Evolutionary conservation across 306 rosid species (phyloP).

Genomic region (Begonia peltatifolia): DNA sequence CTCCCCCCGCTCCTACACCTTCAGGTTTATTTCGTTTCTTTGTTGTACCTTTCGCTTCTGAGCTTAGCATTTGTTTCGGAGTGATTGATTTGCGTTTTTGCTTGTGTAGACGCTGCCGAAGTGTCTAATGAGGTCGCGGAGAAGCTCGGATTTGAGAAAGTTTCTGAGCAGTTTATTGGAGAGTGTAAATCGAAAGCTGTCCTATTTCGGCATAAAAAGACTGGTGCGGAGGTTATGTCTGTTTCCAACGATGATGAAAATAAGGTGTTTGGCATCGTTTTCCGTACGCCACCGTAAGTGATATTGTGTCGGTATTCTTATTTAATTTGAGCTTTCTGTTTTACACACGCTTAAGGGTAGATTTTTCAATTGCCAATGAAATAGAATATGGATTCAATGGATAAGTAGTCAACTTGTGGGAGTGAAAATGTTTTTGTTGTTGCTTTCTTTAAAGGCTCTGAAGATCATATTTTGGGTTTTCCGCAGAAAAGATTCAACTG

Average conservation of each 20-base stretch:
- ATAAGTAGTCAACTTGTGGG: too few species aligned
- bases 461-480: neutral
- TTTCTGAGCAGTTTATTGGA: slow-evolving; percentile 61
- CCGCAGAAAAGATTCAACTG: slow-evolving; percentile 79
- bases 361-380: too few species aligned
- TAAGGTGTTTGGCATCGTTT: slow-evolving; percentile 90
- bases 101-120: slow-evolving; percentile 27
- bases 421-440: neutral
- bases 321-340: too few species aligned
- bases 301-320: too few species aligned
- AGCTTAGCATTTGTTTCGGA: too few species aligned
- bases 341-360: too few species aligned
- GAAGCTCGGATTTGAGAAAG: slow-evolving; percentile 63
- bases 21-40: slow-evolving; percentile 23
- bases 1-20: slow-evolving; percentile 30
- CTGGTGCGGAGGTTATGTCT: slow-evolving; percentile 86
- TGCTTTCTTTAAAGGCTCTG: neutral
- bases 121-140: slow-evolving; percentile 53
- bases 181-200: slow-evolving; percentile 87
- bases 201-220: slow-evolving; percentile 62
- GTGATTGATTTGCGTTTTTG: slow-evolving; percentile 1
- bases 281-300: slow-evolving; percentile 93
- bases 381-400: too few species aligned
- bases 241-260: slow-evolving; percentile 84
- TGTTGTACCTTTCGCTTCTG: too few species aligned